Evolutionary conservation across 2,329 filamentous ascomycete genomes (phyloP), one percentile per base, ranked within the genome.

Genomic region (Botrytis porri): DNA sequence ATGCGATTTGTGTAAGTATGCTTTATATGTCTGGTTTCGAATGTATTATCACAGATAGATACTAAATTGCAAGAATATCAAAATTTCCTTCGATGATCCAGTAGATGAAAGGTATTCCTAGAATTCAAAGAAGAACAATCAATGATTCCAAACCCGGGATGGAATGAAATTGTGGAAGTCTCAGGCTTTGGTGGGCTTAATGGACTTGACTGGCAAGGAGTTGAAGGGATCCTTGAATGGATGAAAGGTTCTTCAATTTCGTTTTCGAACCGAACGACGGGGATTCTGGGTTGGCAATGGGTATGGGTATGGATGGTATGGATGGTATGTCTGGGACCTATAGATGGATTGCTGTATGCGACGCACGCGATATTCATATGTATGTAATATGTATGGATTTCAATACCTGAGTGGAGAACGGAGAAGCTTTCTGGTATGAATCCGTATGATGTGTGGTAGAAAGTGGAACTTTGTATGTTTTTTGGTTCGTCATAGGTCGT

Each of bases 361-460:
- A 43, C n/a, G 51, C 37, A 69, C 22, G 67, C 39, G 29, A 69
- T 69, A 57, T 39, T 22, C 18, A 69, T 35, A 35, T 69, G 48
- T 48, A 51, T 48, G 29, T 35, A 18, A 62, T 39, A n/a, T 48
- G 51, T 39, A 29, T 39, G 37, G 64, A n/a, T 29, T 22, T 41
- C 35, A n/a, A 67, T 29, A 57, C 64, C 51, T 41, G 25, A 41
- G 66, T 69, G 66, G 66, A 69, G 66, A 69, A 57, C n/a, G 66
- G 51, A 60, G 66, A 60, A 20, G 66, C 14, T 69, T 45, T 61
- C 37, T 60, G 66, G 39, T 61, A n/a, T 12, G 45, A 32, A 29
- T 32, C 22, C 29, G 29, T 48, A 25, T 66, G n/a, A 66, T 37
- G 29, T 37, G 29, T 69, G 32, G 43, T 66, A 51, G 43, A 35